phyloP scores from a whole-genome alignment of 1,139 yeast genomes.

The Pichiaceae sp. region DNA sequence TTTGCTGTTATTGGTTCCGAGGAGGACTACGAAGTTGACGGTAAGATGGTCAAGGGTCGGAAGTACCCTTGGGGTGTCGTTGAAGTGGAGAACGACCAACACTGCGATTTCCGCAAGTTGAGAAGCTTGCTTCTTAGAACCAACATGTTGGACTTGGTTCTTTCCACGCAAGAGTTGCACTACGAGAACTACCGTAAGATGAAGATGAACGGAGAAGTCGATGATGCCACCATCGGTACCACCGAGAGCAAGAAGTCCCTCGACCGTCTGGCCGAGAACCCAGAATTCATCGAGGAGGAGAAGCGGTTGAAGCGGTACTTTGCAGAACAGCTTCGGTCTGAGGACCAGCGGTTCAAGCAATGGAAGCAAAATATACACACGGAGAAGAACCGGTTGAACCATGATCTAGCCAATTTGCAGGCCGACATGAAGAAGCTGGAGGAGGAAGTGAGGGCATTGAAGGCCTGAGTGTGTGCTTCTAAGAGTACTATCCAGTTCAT shows the following conservation, averaged over 20 bases:
- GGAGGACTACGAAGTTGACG: slow-evolving; percentile 73
- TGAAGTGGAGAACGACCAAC: slow-evolving; percentile 92
- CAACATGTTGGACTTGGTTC: slow-evolving; percentile 83
- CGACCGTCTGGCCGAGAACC: slow-evolving; percentile 50
- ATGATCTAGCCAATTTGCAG: slow-evolving; percentile 88
- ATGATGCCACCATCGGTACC: slow-evolving; percentile 15
- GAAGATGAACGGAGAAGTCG: slow-evolving; percentile 48
- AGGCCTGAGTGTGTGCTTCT: too few species aligned
- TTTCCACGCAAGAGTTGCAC: slow-evolving; percentile 86
- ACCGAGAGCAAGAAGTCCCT: slow-evolving; percentile 21
- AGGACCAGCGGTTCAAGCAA: slow-evolving; percentile 94
- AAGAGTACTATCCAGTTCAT: too few species aligned
- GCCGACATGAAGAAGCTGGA: slow-evolving; percentile 59
- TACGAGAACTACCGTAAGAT: slow-evolving; percentile 81
- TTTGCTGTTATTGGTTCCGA: slow-evolving; percentile 91
- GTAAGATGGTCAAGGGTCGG: slow-evolving; percentile 77
- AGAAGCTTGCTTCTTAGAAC: slow-evolving; percentile 85
- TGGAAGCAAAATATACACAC: slow-evolving; percentile 96
- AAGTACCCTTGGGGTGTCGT: slow-evolving; percentile 97
- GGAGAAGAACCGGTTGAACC: slow-evolving; percentile 89
- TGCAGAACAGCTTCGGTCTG: slow-evolving; percentile 97
- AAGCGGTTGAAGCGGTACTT: slow-evolving; percentile 88
- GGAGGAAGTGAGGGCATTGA: slow-evolving; percentile 64
- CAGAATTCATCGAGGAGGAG: slow-evolving; percentile 93
- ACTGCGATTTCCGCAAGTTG: slow-evolving; percentile 90